phyloP scores from a whole-genome alignment of 129 eudicot species.

The Gnaphalium uliginosum region DNA sequence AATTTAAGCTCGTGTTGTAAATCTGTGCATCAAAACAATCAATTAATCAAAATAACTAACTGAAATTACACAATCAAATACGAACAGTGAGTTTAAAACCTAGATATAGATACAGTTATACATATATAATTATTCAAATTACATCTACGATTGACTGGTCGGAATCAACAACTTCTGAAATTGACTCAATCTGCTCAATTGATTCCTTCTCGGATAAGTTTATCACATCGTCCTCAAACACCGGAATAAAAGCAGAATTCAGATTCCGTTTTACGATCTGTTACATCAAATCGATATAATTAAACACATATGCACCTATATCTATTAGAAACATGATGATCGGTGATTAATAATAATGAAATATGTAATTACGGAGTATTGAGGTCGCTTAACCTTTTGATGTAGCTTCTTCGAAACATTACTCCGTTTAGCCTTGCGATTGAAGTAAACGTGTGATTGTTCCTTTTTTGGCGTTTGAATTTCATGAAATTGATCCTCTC shows the following conservation, averaged over 20 bases:
- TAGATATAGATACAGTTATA: neutral
- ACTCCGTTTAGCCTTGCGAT: slow-evolving; percentile 27
- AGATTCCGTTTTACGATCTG: slow-evolving; percentile 28
- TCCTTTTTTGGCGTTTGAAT: slow-evolving; percentile 41
- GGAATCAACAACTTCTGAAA: slow-evolving; percentile 15
- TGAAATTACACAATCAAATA: slow-evolving; percentile 7
- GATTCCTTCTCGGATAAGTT: slow-evolving; percentile 24
- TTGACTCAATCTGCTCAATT: slow-evolving; percentile 16
- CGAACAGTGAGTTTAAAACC: neutral
- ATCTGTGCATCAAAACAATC: slow-evolving; percentile 24
- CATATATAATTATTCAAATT: neutral
- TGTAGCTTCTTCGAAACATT: slow-evolving; percentile 25
- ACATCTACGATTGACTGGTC: slow-evolving; percentile 20
- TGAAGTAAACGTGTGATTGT: slow-evolving; percentile 12
- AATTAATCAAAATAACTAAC: neutral
- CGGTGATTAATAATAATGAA: neutral
- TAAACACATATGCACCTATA: neutral
- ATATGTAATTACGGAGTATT: neutral
- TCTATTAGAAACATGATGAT: slow-evolving; percentile 4
- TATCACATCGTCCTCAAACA: slow-evolving; percentile 18
- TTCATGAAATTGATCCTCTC: slow-evolving; percentile 33
- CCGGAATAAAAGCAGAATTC: slow-evolving; percentile 17
- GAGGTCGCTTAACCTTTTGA: slow-evolving; percentile 28
- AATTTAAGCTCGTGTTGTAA: slow-evolving; percentile 11
- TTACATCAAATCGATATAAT: slow-evolving; percentile 16